A percentile compares a stretch with the other conserved stretches of the same genome.
Evolutionary conservation across 108 stramenopile genomes (phyloP).

Genomic region (Skeletonema marinoi): DNA sequence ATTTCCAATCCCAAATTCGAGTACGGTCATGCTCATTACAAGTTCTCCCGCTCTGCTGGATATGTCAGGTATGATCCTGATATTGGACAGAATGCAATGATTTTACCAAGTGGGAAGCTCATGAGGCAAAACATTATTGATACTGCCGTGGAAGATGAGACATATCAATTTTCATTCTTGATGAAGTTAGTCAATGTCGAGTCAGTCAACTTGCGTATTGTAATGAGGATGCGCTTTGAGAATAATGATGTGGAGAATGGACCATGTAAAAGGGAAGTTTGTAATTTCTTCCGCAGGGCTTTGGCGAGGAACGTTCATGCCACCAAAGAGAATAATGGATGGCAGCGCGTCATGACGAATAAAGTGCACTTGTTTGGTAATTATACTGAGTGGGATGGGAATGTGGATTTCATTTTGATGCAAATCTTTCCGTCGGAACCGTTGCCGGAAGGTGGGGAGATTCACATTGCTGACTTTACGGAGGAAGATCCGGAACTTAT

Average conservation of each 20-base stretch:
- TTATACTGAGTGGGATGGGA: constrained; percentile 40
- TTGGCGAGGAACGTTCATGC: neutral
- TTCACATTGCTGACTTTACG: constrained; percentile 27
- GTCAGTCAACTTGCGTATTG: constrained; percentile 14
- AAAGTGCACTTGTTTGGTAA: constrained; percentile 32
- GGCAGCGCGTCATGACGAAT: constrained; percentile 27
- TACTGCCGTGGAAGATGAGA: constrained; percentile 17
- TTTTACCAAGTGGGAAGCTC: constrained; percentile 4
- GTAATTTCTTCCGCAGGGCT: constrained; percentile 24
- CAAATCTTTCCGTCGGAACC: constrained; percentile 7
- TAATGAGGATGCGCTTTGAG: constrained; percentile 21
- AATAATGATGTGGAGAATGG: constrained; percentile 39
- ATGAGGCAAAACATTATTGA: constrained; percentile 24
- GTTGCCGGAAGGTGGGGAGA: constrained; percentile 7
- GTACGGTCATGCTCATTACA: constrained; percentile 18
- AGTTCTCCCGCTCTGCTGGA: neutral
- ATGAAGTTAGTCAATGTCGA: constrained; percentile 8
- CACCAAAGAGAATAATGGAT: neutral
- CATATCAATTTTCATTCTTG: constrained; percentile 16
- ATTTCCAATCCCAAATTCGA: constrained; percentile 35
- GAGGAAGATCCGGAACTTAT: constrained; percentile 10
- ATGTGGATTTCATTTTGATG: constrained; percentile 24
- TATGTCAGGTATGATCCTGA: constrained; percentile 14
- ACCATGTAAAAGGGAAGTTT: constrained; percentile 14
- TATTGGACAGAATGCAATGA: constrained; percentile 21